Base-by-base conservation (phyloP, 306 rosid species). In the Begonia masoniana region DNA sequence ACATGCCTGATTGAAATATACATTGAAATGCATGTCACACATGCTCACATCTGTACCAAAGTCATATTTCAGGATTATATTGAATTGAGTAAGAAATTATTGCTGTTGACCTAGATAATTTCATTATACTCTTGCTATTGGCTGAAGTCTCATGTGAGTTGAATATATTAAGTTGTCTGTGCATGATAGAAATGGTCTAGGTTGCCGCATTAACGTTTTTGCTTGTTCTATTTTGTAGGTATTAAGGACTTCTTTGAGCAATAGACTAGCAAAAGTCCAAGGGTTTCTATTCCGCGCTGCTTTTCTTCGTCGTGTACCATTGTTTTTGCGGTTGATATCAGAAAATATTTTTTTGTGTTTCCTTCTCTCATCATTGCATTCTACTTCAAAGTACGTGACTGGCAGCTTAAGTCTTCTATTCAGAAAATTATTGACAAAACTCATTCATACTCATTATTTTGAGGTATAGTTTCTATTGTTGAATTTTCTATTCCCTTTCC, bases 211-310 rank as follows among this genome's bases (percentile, higher is more conserved):
- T 47, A 49, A 14, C 51, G 43, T 12, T 57, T 52, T 60, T 58
- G 15, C 24, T 51, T 50, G 36, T 56, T 19, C 42, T 59, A 35
- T 60, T 31, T 78, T 81, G 59, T 82, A 92, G 99, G 84, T 77
- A 61, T 62, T 92, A 55, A 86, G 99, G 50, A 83, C 96, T 71
- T 67, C 95, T 71, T 67, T 92, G 81, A 82, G 96, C 83, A 92
- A 92, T 80, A 79, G 99, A 74, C 87, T 92, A n/a, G 99, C 99
- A n/a, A 92, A 86, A 83, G 99, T 92, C 50, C 99, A 92, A 81
- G 99, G 99, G 58, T 92, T 92, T 77, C 76, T 92, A 64, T 92
- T 92, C 65, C 96, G 99, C 60, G 92, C 99, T 58, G 99, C 99
- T 51, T 92, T 92, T 72, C 99, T 92, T 69, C 93, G 95, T 39